phyloP scores from a whole-genome alignment of 371 early-diverging fungal genomes.

The Apophysomyces sp. region DNA sequence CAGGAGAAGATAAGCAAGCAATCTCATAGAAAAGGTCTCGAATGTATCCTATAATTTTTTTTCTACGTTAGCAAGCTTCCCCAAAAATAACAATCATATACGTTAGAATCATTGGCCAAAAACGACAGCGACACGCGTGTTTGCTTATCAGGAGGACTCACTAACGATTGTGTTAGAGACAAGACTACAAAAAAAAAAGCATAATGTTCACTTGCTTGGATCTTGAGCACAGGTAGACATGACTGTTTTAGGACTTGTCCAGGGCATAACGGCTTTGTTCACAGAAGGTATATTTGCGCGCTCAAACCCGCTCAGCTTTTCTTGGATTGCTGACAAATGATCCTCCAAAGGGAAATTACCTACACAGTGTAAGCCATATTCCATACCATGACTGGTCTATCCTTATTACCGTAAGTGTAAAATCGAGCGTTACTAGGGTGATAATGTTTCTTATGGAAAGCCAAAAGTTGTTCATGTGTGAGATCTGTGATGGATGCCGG shows the following conservation, averaged over 20 bases:
- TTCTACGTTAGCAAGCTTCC: neutral
- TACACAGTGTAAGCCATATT: conserved; percentile 3
- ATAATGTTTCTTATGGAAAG: conserved; percentile 84
- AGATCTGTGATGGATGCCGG: conserved; percentile 86
- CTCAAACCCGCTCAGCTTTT: conserved; percentile 45
- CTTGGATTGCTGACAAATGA: conserved; percentile 70
- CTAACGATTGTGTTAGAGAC: conserved; percentile 26
- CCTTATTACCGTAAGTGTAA: conserved; percentile 77
- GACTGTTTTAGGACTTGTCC: conserved; percentile 50
- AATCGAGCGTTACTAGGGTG: conserved; percentile 91
- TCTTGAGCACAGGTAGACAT: conserved; percentile 70
- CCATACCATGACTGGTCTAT: neutral
- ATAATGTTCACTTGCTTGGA: conserved; percentile 57
- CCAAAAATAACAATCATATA: conserved; percentile 22
- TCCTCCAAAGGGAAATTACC: conserved; percentile 74
- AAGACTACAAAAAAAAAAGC: conserved; percentile 4
- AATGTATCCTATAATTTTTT: conserved; percentile 60
- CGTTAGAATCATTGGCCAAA: conserved; percentile 75
- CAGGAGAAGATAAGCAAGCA: conserved; percentile 79
- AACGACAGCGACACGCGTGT: conserved; percentile 74
- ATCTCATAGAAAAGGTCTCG: conserved; percentile 79
- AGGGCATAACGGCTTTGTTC: conserved; percentile 53
- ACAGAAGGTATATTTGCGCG: conserved; percentile 42
- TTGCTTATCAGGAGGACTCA: conserved; percentile 80
- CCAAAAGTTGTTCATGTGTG: conserved; percentile 77